Evolutionary conservation across 2,329 filamentous ascomycete species (phyloP).

Genomic region (Botryotinia convoluta): DNA sequence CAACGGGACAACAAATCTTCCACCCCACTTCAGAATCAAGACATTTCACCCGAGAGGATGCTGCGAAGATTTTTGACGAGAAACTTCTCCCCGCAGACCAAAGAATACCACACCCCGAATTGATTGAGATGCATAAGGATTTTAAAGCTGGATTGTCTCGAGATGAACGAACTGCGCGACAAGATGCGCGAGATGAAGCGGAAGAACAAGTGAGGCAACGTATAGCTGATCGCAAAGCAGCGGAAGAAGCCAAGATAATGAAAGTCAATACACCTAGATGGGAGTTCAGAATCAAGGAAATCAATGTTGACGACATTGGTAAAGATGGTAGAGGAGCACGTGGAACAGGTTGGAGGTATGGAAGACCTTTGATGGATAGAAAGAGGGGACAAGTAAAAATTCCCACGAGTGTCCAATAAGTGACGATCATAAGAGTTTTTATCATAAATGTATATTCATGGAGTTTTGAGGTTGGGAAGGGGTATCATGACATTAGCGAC

Average conservation of each 20-base stretch:
- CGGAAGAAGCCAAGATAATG: conserved; percentile 44
- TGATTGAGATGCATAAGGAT: conserved; percentile 55
- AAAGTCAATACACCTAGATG: conserved; percentile 50
- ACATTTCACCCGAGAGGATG: conserved; percentile 62
- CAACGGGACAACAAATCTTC: conserved; percentile 63
- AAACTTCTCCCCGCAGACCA: conserved; percentile 58
- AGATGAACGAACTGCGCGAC: conserved; percentile 29
- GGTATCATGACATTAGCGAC: conserved; percentile 18
- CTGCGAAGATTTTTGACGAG: conserved; percentile 62
- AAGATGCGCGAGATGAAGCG: conserved; percentile 39
- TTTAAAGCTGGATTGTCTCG: conserved; percentile 41
- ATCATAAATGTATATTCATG: conserved; percentile 17
- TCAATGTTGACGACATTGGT: conserved; percentile 57
- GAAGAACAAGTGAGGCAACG: conserved; percentile 46
- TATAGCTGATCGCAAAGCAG: conserved; percentile 38
- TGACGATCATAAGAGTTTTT: conserved; percentile 20
- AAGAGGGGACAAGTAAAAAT: conserved; percentile 66
- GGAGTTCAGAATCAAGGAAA: conserved; percentile 61
- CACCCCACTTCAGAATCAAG: conserved; percentile 62
- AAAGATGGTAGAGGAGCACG: conserved; percentile 49
- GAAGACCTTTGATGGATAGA: conserved; percentile 60
- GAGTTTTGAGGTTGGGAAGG: conserved; percentile 15
- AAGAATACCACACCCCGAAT: conserved; percentile 60
- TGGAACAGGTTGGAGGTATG: conserved; percentile 62
- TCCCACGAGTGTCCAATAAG: conserved; percentile 52